A percentile compares a stretch with the other conserved stretches of the same genome.
phyloP scores from a whole-genome alignment of 768 basidiomycete genomes.

The Panus rudis region DNA sequence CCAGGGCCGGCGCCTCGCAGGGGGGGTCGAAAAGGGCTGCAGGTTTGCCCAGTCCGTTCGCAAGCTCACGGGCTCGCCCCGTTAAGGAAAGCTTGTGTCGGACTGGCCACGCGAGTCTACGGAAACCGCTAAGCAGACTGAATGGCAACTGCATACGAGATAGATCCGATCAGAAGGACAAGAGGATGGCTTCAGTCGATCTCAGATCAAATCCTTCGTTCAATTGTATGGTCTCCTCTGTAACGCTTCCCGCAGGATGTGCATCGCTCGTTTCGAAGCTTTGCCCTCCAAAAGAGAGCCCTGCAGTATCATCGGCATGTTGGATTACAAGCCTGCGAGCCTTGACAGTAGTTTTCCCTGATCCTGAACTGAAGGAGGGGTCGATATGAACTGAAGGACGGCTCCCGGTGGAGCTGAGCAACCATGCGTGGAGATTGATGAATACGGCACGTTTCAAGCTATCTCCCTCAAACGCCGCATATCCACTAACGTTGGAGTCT shows the following conservation, averaged over 20 bases:
- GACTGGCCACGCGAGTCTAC: too few species aligned
- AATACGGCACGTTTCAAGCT: conserved; percentile 43
- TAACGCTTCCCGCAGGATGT: conserved; percentile 11
- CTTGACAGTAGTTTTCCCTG: conserved; percentile 7
- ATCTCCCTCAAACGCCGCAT: conserved; percentile 49
- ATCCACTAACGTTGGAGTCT: conserved; percentile 45
- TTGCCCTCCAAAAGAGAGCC: conserved; percentile 21
- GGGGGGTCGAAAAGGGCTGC: too few species aligned
- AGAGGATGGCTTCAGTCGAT: conserved; percentile 20
- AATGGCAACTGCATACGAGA: too few species aligned
- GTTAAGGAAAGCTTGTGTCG: too few species aligned
- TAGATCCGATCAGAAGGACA: too few species aligned
- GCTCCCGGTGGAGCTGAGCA: conserved; percentile 27
- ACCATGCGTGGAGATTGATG: conserved; percentile 50
- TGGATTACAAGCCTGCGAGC: conserved; percentile 17
- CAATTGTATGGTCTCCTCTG: conserved; percentile 13
- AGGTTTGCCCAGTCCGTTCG: too few species aligned
- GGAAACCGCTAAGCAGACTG: too few species aligned
- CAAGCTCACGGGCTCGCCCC: too few species aligned
- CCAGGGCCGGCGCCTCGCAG: too few species aligned
- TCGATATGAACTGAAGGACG: conserved; percentile 33
- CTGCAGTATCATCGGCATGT: conserved; percentile 20
- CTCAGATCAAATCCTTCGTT: conserved; percentile 16
- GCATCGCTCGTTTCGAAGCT: conserved; percentile 20
- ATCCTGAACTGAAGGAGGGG: conserved; percentile 26